Evolutionary conservation across 495 filamentous ascomycete genomes (phyloP).

Genomic region (Neurospora sp.): DNA sequence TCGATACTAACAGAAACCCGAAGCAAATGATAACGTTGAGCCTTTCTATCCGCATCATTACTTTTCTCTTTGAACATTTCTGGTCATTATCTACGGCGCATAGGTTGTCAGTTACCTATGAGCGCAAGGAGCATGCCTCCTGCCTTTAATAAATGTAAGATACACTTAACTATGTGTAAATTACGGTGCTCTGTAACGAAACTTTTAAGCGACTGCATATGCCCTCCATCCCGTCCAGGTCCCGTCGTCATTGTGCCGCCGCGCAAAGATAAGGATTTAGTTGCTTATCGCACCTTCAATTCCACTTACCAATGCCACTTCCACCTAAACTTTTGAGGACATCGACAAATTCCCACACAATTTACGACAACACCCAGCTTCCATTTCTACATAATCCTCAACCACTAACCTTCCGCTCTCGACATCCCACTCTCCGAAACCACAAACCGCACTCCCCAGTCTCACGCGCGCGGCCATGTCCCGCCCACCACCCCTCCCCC

Average conservation of each 20-base stretch:
- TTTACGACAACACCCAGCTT: background rate
- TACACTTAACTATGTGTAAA: background rate
- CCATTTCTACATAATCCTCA: background rate
- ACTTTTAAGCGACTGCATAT: background rate
- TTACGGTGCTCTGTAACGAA: background rate
- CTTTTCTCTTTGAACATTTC: too few relatives aligned
- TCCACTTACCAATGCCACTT: background rate
- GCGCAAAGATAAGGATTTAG: background rate
- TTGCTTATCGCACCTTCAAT: background rate
- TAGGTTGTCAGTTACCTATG: background rate
- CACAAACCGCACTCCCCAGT: background rate
- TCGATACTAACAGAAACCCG: too few relatives aligned
- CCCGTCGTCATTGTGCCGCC: background rate
- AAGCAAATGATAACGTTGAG: too few relatives aligned
- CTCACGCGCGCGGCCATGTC: conserved; percentile 12
- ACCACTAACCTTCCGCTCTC: background rate
- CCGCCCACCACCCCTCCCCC: conserved; percentile 8
- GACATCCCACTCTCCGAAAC: background rate
- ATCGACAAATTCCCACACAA: background rate
- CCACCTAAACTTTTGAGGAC: background rate
- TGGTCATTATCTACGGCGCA: too few relatives aligned
- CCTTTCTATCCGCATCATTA: too few relatives aligned
- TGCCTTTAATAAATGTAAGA: too few relatives aligned
- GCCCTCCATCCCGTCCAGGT: background rate
- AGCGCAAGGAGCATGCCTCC: too few relatives aligned